phyloP scores from a whole-genome alignment of 768 basidiomycete species.

The Tephrocybe sp. region DNA sequence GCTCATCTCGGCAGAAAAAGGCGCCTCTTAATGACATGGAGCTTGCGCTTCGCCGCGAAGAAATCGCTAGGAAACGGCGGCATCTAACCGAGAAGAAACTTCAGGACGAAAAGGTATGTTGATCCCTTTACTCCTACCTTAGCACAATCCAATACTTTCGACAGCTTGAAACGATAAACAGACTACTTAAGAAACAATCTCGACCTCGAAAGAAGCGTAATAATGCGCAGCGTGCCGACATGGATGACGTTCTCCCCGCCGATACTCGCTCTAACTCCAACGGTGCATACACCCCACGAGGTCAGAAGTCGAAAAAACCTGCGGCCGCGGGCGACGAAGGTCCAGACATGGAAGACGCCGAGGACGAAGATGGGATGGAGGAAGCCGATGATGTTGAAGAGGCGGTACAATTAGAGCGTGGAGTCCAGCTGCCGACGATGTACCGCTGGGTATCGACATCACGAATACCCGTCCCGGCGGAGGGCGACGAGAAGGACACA shows the following conservation, averaged over 20 bases:
- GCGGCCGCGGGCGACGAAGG: slow-evolving; percentile 4
- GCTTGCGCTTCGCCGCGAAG: slow-evolving; percentile 53
- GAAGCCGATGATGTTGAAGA: slow-evolving; percentile 35
- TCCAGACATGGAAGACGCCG: slow-evolving; percentile 39
- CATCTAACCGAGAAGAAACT: slow-evolving; percentile 81
- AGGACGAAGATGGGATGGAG: slow-evolving; percentile 35
- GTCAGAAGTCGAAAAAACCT: slow-evolving; percentile 4
- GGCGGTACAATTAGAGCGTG: slow-evolving; percentile 29
- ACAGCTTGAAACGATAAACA: slow-evolving; percentile 86
- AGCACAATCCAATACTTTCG: not conserved
- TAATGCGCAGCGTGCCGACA: slow-evolving; percentile 36
- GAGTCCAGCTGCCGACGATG: slow-evolving; percentile 44
- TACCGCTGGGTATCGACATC: slow-evolving; percentile 73
- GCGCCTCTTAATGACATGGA: slow-evolving; percentile 21
- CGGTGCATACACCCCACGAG: slow-evolving; percentile 13
- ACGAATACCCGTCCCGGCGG: slow-evolving; percentile 20
- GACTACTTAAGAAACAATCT: slow-evolving; percentile 82
- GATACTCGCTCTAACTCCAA: slow-evolving; percentile 23
- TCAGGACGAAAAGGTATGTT: slow-evolving; percentile 75
- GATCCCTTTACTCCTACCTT: not conserved
- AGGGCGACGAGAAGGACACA: not conserved
- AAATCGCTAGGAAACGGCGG: slow-evolving; percentile 79
- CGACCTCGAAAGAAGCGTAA: slow-evolving; percentile 61
- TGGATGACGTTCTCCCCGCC: slow-evolving; percentile 22
- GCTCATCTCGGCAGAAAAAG: slow-evolving; percentile 22